Conservation (phyloP, 163 green algal species). For the Prototheca cutis region DNA sequence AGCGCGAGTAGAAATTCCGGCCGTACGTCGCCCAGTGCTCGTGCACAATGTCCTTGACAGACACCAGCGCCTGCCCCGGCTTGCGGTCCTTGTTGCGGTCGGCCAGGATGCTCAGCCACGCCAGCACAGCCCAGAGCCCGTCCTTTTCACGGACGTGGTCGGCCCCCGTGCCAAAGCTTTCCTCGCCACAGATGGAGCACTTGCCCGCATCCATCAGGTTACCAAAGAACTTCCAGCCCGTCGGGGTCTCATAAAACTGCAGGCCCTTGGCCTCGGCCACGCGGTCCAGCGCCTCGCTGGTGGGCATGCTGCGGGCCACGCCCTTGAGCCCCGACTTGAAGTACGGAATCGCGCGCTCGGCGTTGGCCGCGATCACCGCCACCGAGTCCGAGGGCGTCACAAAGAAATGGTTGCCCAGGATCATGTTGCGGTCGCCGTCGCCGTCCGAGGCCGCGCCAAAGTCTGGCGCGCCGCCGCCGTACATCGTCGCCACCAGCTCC, state of each 20-base stretch:
- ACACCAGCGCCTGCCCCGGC: conserved; percentile 31
- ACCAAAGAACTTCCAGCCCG: conserved; percentile 99
- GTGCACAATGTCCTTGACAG: conserved; percentile 80
- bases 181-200: conserved; percentile 93
- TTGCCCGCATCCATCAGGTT: conserved; percentile 97
- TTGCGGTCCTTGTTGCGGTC: conserved; percentile 77
- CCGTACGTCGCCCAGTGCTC: conserved; percentile 94
- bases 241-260: conserved; percentile 94
- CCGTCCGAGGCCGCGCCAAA: conserved; percentile 90
- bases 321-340: conserved; percentile 95
- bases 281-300: conserved; percentile 79
- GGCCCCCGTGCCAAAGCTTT: conserved; percentile 92
- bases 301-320: conserved; percentile 95
- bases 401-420: conserved; percentile 95
- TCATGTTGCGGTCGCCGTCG: conserved; percentile 99
- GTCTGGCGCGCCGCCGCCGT: conserved; percentile 30
- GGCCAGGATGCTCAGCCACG: conserved; percentile 95
- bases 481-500: conserved; percentile 78
- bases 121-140: conserved; percentile 91
- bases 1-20: conserved; percentile 97
- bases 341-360: conserved; percentile 88
- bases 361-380: conserved; percentile 96
- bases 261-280: conserved; percentile 73
- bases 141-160: conserved; percentile 97
- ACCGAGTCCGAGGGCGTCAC: conserved; percentile 93